Evolutionary conservation across 1,139 yeast species (phyloP), one percentile per base, ranked within the genome.

Genomic region (Taphrina confusa): DNA sequence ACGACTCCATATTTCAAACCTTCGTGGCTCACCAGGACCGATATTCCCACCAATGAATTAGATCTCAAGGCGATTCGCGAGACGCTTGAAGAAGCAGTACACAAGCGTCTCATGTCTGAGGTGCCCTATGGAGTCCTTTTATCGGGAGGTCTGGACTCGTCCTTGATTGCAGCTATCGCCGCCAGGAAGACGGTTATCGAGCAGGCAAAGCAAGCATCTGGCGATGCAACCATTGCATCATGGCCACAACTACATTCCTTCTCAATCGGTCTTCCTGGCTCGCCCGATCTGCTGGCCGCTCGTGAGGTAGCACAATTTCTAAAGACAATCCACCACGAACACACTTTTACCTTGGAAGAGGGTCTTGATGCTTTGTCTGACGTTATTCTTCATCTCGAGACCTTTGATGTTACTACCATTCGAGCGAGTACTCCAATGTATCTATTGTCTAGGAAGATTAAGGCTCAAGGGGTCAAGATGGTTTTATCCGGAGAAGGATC

Each of bases 371-470:
- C 98, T 9, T 81, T 92, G 68, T 81, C 86, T 68, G 99, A 92
- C 73, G 98, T 92, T 64, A 92, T 92, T 69, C 83, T 84, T 76
- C 97, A 92, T 75, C 81, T 92, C 74, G 99, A 92, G 78, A 94
- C 99, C 37, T 92, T 86, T 72, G 99, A 92, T 74, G 99, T 92
- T 67, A 92, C 99, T 68, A 92, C 99, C 61, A 91, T 92, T 72
- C 85, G 99, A 76, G 99, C 99, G 36, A 91, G 97, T 12, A 92
- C 98, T 49, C 99, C 99, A 68, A 92, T 92, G 99, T 92, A 91
- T 79, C 78, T 92, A 71, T 80, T 92, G 68, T 87, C 96, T 20
- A 83, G 99, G 75, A 92, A 92, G 78, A 92, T 92, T 79, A 92
- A 92, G 80, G 98, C 98, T 60, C 97, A 91, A 76, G 98, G 97